These are phyloP conservation scores for Nakazawaea anatomiae DNA, from an alignment of 805 yeast genomes.

Conservation along the genomic window DNA sequence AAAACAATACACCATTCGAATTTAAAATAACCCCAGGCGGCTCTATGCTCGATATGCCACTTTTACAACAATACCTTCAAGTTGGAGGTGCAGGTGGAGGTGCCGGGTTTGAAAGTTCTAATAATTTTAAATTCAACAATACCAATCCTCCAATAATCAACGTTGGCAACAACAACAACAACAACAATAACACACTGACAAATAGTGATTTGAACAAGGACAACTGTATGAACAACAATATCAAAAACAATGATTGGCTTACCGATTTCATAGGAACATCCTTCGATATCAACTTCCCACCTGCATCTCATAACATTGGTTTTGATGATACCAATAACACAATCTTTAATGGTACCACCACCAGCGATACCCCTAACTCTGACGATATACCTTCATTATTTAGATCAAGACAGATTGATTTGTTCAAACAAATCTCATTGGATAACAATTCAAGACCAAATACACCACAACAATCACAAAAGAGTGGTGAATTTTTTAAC, in stretches of 20 bases:
- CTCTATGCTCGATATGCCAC: conserved; percentile 26
- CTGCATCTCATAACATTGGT: conserved; percentile 52
- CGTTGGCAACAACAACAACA: conserved; percentile 5
- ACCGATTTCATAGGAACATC: conserved; percentile 67
- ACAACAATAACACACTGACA: conserved; percentile 11
- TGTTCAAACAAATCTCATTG: conserved; percentile 40
- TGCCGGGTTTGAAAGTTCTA: conserved; percentile 24
- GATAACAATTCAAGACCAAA: not conserved
- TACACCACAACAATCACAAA: not conserved
- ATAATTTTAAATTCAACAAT: not conserved
- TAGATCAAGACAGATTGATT: conserved; percentile 59
- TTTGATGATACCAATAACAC: conserved; percentile 33
- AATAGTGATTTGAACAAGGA: conserved; percentile 18
- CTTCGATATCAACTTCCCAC: conserved; percentile 47
- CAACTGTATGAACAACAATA: conserved; percentile 6
- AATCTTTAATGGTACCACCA: conserved; percentile 13
- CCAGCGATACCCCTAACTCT: conserved; percentile 4
- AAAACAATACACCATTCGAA: conserved; percentile 17
- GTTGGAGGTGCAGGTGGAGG: conserved; percentile 35
- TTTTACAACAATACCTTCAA: conserved; percentile 32
- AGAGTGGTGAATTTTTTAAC: conserved; percentile 32
- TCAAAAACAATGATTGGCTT: conserved; percentile 50
- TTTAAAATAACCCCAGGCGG: conserved; percentile 19
- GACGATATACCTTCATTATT: conserved; percentile 55
- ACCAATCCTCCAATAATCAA: not conserved